Conservation (phyloP, 306 rosid species). For the Trifolium repens region DNA sequence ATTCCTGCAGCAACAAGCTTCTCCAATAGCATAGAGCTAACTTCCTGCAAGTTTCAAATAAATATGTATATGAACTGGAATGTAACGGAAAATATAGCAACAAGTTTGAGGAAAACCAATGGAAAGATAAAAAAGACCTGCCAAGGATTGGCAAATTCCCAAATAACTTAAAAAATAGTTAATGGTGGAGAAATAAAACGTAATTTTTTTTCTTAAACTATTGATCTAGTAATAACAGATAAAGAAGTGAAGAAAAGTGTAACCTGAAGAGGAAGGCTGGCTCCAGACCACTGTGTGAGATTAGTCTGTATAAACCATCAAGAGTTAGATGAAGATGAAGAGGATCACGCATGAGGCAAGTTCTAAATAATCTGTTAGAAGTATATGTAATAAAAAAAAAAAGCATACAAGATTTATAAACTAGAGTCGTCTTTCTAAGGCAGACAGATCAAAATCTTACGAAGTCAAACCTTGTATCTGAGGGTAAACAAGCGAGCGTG, state of each 20-base stretch:
- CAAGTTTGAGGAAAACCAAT: constrained; percentile 23
- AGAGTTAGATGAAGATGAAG: constrained; percentile 49
- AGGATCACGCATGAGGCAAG: constrained; percentile 22
- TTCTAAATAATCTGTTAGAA: constrained; percentile 33
- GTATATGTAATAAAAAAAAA: constrained; percentile 2
- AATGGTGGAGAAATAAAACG: constrained; percentile 18
- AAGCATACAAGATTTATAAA: constrained; percentile 34
- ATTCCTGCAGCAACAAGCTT: constrained; percentile 94
- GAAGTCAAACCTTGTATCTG: constrained; percentile 82
- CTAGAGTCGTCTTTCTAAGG: constrained; percentile 21
- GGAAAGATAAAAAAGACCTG: constrained; percentile 28
- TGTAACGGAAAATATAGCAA: constrained; percentile 33
- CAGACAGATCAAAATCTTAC: constrained; percentile 34
- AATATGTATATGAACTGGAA: constrained; percentile 32
- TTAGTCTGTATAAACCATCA: constrained; percentile 70
- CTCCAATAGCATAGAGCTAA: constrained; percentile 88
- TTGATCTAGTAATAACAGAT: constrained; percentile 24
- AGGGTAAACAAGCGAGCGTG: constrained; percentile 85
- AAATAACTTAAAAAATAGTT: constrained; percentile 17
- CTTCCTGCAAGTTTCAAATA: constrained; percentile 75
- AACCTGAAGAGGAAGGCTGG: constrained; percentile 98
- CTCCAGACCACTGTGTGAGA: constrained; percentile 97
- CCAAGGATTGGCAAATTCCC: constrained; percentile 29
- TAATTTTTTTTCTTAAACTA: constrained; percentile 18
- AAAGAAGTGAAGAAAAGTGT: constrained; percentile 34